These are phyloP conservation scores for Capronia americana DNA, from an alignment of 2,329 filamentous ascomycete species.

Conservation along the genomic window DNA sequence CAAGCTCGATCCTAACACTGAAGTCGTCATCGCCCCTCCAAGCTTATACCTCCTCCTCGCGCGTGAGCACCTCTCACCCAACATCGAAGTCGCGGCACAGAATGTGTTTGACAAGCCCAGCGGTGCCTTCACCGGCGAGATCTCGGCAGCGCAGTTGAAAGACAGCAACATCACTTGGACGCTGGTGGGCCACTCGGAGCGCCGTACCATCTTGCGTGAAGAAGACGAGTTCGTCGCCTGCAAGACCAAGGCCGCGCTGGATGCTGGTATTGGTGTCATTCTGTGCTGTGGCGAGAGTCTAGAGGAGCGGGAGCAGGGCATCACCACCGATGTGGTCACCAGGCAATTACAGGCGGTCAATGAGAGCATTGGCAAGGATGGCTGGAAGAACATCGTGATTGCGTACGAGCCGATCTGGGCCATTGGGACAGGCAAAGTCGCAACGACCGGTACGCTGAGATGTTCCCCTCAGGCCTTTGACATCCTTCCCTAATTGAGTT, in stretches of 20 bases:
- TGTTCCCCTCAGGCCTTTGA: not conserved
- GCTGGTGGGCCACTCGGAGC: slow-evolving; percentile 93
- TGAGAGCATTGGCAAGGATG: slow-evolving; percentile 68
- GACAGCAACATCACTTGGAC: slow-evolving; percentile 89
- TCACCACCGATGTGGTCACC: slow-evolving; percentile 67
- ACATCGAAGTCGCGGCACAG: slow-evolving; percentile 87
- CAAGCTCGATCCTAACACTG: slow-evolving; percentile 61
- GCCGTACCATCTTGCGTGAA: slow-evolving; percentile 87
- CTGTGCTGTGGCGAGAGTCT: slow-evolving; percentile 97
- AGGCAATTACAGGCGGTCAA: slow-evolving; percentile 82
- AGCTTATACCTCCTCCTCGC: slow-evolving; percentile 87
- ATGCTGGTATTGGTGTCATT: slow-evolving; percentile 87
- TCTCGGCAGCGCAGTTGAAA: slow-evolving; percentile 87
- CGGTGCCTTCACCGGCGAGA: slow-evolving; percentile 96
- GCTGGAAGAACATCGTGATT: slow-evolving; percentile 94
- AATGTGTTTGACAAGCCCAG: slow-evolving; percentile 98
- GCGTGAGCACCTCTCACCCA: slow-evolving; percentile 75
- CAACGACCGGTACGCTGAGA: slow-evolving; percentile 59
- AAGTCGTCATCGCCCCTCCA: slow-evolving; percentile 94
- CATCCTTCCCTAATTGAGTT: not conserved
- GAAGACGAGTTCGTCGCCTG: slow-evolving; percentile 81
- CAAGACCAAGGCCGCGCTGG: slow-evolving; percentile 93
- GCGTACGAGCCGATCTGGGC: slow-evolving; percentile 99
- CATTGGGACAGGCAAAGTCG: slow-evolving; percentile 91
- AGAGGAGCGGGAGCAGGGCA: slow-evolving; percentile 58